Conservation (phyloP, 192 early-diverging fungal genomes). For the Mortierella antarctica region DNA sequence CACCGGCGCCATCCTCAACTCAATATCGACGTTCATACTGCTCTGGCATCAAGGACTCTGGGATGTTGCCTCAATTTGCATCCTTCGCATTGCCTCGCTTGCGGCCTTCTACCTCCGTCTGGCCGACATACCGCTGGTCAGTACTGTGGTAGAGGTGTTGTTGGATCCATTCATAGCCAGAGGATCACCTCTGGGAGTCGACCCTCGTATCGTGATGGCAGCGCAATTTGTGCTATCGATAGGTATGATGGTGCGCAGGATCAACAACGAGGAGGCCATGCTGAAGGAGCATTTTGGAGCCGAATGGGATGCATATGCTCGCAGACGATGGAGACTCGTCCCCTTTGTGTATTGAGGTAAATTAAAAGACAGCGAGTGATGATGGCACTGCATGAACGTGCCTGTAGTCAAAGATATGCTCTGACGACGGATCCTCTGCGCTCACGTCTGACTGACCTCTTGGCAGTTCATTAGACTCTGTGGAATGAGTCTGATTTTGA, state of each 20-base stretch:
- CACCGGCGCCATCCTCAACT: slow-evolving; percentile 10
- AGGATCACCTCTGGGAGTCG: not conserved
- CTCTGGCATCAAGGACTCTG: slow-evolving; percentile 14
- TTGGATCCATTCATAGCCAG: too few relatives aligned
- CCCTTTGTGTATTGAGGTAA: slow-evolving; percentile 13
- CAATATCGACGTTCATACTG: not conserved
- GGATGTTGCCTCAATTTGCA: not conserved
- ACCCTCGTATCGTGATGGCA: not conserved
- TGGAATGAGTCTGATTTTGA: too few relatives aligned
- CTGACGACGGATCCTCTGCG: too few relatives aligned
- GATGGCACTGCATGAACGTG: too few relatives aligned
- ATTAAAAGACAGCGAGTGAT: too few relatives aligned
- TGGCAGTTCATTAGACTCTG: too few relatives aligned
- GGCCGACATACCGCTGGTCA: not conserved
- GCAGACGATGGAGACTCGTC: slow-evolving; percentile 24
- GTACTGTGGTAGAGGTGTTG: not conserved
- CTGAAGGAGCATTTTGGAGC: slow-evolving; percentile 19
- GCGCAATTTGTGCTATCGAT: not conserved
- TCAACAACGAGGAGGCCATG: slow-evolving; percentile 26
- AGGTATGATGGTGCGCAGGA: not conserved
- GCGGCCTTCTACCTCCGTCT: not conserved
- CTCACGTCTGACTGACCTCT: too few relatives aligned
- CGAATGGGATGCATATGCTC: slow-evolving; percentile 22
- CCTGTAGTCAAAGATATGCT: too few relatives aligned
- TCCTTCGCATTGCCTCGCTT: not conserved